Conservation (phyloP, 805 yeast species). For the Saccharomyces paradoxus region DNA sequence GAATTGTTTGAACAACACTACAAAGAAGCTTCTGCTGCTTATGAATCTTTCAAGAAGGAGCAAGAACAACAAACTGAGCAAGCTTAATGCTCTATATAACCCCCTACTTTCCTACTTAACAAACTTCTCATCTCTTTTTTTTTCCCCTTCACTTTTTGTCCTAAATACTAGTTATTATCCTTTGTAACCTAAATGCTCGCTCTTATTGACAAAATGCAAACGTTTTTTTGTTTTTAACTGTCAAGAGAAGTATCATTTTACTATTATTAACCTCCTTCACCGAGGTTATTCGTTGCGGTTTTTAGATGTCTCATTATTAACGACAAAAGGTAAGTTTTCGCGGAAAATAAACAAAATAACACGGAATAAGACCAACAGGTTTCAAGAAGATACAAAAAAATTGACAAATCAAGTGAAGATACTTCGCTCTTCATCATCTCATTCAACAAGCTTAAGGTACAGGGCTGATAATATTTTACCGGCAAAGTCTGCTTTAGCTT, state of each 20-base stretch:
- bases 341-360: not conserved
- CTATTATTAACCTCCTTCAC: not conserved
- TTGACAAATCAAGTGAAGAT: not conserved
- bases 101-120: not conserved
- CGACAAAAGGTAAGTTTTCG: not conserved
- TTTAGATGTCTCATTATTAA: not conserved
- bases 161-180: not conserved
- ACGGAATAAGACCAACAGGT: not conserved
- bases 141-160: not conserved
- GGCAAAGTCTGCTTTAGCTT: not conserved
- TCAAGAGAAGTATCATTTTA: not conserved
- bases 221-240: not conserved
- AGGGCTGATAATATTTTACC: not conserved
- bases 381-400: not conserved
- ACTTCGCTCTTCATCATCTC: not conserved
- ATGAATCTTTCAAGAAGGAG: slow-evolving; percentile 74
- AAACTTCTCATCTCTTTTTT: not conserved
- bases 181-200: not conserved
- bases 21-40: slow-evolving; percentile 90
- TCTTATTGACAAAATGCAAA: not conserved
- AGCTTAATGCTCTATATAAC: not conserved
- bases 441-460: not conserved
- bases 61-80: slow-evolving; percentile 26
- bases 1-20: slow-evolving; percentile 83
- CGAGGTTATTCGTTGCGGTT: not conserved